phyloP scores from a whole-genome alignment of 2,329 filamentous ascomycete species.

The Paraphoma chrysanthemicola region DNA sequence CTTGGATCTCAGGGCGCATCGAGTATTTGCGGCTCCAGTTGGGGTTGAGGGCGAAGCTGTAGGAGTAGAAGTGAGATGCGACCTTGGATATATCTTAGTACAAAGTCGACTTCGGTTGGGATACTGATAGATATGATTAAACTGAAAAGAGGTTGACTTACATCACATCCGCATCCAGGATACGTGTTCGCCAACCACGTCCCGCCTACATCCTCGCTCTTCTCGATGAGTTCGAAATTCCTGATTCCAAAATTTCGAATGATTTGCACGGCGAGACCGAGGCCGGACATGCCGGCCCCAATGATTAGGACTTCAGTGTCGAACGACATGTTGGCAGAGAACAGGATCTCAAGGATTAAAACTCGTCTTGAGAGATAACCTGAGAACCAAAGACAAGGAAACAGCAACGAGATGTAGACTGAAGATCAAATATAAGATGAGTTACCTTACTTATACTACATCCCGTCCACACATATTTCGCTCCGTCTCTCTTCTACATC shows the following conservation, averaged over 20 bases:
- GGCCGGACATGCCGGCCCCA: constrained; percentile 57
- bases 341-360: too few relatives aligned
- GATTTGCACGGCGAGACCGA: constrained; percentile 56
- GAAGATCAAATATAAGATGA: background rate
- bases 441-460: constrained; percentile 1
- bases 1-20: constrained; percentile 61
- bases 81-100: constrained; percentile 20
- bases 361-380: background rate
- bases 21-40: constrained; percentile 67
- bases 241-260: constrained; percentile 47
- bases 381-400: too few relatives aligned
- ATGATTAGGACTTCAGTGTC: constrained; percentile 58
- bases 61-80: constrained; percentile 66
- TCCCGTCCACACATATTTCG: background rate
- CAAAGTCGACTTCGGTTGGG: background rate
- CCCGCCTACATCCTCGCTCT: constrained; percentile 47
- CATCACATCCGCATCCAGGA: constrained; percentile 45
- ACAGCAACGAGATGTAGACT: too few relatives aligned
- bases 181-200: constrained; percentile 45
- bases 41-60: constrained; percentile 66
- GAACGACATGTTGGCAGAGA: constrained; percentile 33
- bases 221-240: constrained; percentile 55
- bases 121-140: too few relatives aligned
- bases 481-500: background rate
- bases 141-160: constrained; percentile 7